A percentile compares a stretch with the other conserved stretches of the same genome.
phyloP scores from a whole-genome alignment of 371 early-diverging fungal genomes.

The Mucor piriformis region DNA sequence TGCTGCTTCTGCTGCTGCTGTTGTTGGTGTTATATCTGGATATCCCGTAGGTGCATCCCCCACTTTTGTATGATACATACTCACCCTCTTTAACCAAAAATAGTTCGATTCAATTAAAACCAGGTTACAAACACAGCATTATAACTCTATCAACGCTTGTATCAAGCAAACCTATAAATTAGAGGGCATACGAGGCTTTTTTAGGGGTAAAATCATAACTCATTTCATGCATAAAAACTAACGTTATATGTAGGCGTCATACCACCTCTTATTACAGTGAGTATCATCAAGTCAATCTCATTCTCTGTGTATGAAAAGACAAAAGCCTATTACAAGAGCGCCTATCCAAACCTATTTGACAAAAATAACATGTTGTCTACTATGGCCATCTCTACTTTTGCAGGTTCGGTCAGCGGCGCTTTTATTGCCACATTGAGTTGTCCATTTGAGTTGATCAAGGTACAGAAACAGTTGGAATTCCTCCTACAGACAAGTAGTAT shows the following conservation, averaged over 20 bases:
- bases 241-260: slow-evolving; percentile 56
- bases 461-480: slow-evolving; percentile 77
- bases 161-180: slow-evolving; percentile 67
- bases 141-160: slow-evolving; percentile 69
- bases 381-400: slow-evolving; percentile 57
- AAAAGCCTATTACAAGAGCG: slow-evolving; percentile 32
- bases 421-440: slow-evolving; percentile 72
- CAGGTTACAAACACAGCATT: slow-evolving; percentile 79
- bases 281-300: slow-evolving; percentile 74
- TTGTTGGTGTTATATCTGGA: slow-evolving; percentile 63
- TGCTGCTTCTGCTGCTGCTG: slow-evolving; percentile 65
- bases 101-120: slow-evolving; percentile 82
- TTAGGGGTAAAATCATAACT: slow-evolving; percentile 57
- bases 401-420: slow-evolving; percentile 69
- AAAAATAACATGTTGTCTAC: slow-evolving; percentile 45
- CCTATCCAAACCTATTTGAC: slow-evolving; percentile 25
- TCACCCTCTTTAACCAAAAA: neutral
- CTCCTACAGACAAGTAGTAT: slow-evolving; percentile 62
- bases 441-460: slow-evolving; percentile 81
- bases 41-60: slow-evolving; percentile 61
- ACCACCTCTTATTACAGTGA: slow-evolving; percentile 78
- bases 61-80: neutral
- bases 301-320: slow-evolving; percentile 77
- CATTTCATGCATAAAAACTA: neutral
- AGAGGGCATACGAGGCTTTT: slow-evolving; percentile 77